Percentiles rank a stretch among this genome's conserved stretches.
Conservation (phyloP, 176 grass and related monocot genomes). For the Poa annua region DNA sequence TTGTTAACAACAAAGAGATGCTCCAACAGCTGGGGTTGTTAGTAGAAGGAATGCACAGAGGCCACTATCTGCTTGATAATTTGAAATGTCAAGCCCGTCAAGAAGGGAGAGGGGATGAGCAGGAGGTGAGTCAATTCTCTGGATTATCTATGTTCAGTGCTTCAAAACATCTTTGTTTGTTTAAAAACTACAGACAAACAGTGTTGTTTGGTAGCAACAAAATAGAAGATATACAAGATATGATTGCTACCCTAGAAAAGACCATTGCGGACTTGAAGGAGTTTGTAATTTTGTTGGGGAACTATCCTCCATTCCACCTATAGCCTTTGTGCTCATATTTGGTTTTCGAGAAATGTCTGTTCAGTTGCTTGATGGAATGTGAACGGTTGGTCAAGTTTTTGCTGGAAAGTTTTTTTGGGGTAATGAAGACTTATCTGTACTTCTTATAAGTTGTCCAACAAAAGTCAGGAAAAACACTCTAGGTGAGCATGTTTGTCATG, state of each 20-base stretch:
- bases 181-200: background rate
- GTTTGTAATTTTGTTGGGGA: constrained; percentile 22
- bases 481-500: background rate
- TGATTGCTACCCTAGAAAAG: background rate
- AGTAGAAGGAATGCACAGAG: constrained; percentile 18
- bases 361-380: constrained; percentile 13
- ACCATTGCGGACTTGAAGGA: constrained; percentile 18
- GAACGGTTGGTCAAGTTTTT: background rate
- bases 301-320: background rate
- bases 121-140: background rate
- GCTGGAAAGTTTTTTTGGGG: background rate
- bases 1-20: constrained; percentile 17
- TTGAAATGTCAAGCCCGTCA: background rate
- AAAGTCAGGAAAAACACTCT: constrained; percentile 45
- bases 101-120: background rate
- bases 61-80: constrained; percentile 2
- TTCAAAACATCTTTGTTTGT: background rate
- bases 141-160: constrained; percentile 16
- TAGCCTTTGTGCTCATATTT: background rate
- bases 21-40: constrained; percentile 21
- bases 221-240: background rate
- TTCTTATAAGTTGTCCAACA: background rate
- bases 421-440: background rate
- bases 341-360: background rate
- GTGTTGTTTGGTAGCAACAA: background rate